Evolutionary conservation across 2,329 filamentous ascomycete genomes (phyloP).

Genomic region (Verticillium zaregamsianum): DNA sequence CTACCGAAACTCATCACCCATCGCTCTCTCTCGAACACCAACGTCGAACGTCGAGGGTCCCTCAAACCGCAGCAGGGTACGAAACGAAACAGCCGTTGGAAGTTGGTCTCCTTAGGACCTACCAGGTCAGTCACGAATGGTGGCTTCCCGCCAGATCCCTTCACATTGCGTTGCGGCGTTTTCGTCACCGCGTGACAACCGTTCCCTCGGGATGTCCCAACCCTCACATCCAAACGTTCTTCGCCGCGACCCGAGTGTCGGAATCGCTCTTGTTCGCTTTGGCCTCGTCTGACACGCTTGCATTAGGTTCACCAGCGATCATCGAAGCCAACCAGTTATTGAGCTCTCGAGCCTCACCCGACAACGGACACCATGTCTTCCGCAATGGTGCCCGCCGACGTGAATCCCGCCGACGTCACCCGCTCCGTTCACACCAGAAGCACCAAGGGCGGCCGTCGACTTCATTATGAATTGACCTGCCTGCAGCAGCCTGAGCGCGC

Average conservation of each 20-base stretch:
- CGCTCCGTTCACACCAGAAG: constrained; percentile 8
- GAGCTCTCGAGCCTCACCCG: not conserved
- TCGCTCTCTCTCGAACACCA: not conserved
- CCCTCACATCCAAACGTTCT: not conserved
- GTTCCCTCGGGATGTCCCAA: not conserved
- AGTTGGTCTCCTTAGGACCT: not conserved
- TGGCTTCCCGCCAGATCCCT: not conserved
- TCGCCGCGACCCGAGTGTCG: not conserved
- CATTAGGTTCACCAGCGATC: not conserved
- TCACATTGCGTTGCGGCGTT: not conserved
- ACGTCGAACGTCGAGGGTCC: not conserved
- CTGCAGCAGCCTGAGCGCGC: constrained; percentile 94
- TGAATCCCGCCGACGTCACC: not conserved
- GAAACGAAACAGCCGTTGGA: not conserved
- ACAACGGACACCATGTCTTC: not conserved
- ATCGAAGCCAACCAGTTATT: not conserved
- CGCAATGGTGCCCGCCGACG: not conserved
- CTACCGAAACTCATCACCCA: not conserved
- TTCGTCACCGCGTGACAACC: not conserved
- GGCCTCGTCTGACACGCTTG: not conserved
- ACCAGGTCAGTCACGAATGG: not conserved
- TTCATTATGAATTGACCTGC: constrained; percentile 80
- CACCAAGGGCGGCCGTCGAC: constrained; percentile 70
- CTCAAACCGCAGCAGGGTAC: not conserved
- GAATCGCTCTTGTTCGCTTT: not conserved